Conservation (phyloP, 441 rosid species). For the Gossypium gossypioides region DNA sequence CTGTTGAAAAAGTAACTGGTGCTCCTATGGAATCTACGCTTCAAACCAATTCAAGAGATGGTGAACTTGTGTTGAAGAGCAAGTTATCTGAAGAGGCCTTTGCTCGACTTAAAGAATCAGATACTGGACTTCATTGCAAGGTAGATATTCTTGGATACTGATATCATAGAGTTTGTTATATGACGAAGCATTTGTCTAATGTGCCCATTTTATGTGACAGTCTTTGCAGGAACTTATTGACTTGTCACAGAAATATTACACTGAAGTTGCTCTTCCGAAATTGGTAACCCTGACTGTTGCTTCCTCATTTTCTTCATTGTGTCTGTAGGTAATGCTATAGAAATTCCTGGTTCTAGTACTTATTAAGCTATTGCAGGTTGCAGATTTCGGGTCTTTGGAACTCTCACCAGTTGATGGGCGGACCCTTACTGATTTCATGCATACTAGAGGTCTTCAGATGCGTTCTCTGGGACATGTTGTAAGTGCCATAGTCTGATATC, state of each 20-base stretch:
- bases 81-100: conserved; percentile 56
- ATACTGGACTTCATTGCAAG: conserved; percentile 63
- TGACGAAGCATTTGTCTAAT: conserved; percentile 22
- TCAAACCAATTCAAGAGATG: conserved; percentile 31
- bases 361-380: conserved; percentile 33
- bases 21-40: conserved; percentile 39
- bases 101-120: conserved; percentile 51
- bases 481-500: conserved; percentile 27
- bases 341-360: conserved; percentile 14
- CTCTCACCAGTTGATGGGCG: conserved; percentile 73
- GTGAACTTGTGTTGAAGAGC: conserved; percentile 36
- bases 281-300: conserved; percentile 34
- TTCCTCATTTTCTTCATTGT: conserved; percentile 12
- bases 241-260: conserved; percentile 53
- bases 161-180: conserved; percentile 1
- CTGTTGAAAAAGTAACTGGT: conserved; percentile 30
- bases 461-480: conserved; percentile 66
- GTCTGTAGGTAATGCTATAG: conserved; percentile 11
- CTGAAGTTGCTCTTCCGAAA: conserved; percentile 62
- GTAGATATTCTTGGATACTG: conserved; percentile 18
- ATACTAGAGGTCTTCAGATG: conserved; percentile 72
- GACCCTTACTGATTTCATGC: conserved; percentile 72
- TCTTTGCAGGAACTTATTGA: conserved; percentile 59
- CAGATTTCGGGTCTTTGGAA: conserved; percentile 56
- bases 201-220: conserved; percentile 33